Conservation (phyloP, 768 basidiomycete species). For the Pleurotus djamor region DNA sequence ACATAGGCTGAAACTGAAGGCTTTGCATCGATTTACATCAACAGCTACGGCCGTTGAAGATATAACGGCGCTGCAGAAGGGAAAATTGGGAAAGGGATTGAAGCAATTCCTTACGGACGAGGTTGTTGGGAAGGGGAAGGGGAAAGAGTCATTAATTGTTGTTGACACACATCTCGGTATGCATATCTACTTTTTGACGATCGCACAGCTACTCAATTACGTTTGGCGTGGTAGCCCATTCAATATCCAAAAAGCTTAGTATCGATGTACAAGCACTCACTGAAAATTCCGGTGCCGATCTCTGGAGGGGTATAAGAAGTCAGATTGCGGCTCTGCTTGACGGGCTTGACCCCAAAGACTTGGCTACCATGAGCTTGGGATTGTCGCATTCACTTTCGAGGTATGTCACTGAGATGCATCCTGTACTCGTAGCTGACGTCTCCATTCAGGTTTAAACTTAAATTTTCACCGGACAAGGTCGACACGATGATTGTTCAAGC, state of each 20-base stretch:
- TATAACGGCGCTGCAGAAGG: constrained; percentile 87
- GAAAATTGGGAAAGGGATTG: constrained; percentile 89
- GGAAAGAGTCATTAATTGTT: constrained; percentile 82
- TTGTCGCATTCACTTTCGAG: constrained; percentile 95
- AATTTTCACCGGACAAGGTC: constrained; percentile 99
- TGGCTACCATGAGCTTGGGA: constrained; percentile 97
- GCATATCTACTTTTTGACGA: constrained; percentile 19
- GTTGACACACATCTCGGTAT: constrained; percentile 88
- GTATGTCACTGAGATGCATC: constrained; percentile 34
- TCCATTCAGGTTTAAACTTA: constrained; percentile 87
- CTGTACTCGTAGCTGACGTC: not conserved
- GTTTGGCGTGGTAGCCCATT: constrained; percentile 10
- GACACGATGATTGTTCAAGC: constrained; percentile 99
- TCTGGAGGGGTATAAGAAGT: constrained; percentile 93
- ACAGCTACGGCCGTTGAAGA: constrained; percentile 98
- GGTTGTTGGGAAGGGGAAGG: constrained; percentile 86
- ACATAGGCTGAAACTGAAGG: constrained; percentile 86
- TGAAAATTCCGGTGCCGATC: constrained; percentile 57
- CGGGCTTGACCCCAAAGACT: constrained; percentile 89
- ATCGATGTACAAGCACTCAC: constrained; percentile 75
- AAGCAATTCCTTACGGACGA: constrained; percentile 92
- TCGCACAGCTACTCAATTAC: not conserved
- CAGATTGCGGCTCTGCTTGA: constrained; percentile 87
- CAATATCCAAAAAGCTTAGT: constrained; percentile 88
- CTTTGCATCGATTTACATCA: constrained; percentile 93